Conservation (phyloP, 129 eudicot genomes). For the Deinandra increscens region DNA sequence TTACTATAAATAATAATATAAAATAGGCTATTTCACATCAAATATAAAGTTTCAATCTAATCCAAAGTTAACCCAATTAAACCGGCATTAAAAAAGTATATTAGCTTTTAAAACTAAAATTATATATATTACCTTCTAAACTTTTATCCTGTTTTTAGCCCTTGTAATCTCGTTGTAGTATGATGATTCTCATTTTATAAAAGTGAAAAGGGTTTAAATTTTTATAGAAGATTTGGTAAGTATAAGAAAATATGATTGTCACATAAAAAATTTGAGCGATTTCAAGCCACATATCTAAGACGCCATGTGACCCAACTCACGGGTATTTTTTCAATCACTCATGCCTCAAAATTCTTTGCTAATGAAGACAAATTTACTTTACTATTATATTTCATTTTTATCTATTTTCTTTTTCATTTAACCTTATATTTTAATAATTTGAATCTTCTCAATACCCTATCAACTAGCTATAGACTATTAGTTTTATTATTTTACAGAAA, state of each 20-base stretch:
- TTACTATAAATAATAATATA: too few species aligned
- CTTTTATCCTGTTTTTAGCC: too few species aligned
- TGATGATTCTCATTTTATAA: too few species aligned
- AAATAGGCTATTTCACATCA: too few species aligned
- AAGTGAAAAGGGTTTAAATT: too few species aligned
- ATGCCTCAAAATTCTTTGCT: slow-evolving; percentile 29
- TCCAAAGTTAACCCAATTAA: too few species aligned
- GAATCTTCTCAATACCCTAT: slow-evolving; percentile 24
- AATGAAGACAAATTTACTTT: slow-evolving; percentile 28
- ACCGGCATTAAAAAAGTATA: too few species aligned
- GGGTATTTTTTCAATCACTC: slow-evolving; percentile 33
- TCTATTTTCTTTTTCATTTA: not conserved
- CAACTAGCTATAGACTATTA: not conserved
- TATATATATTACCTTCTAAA: too few species aligned
- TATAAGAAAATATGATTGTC: not conserved
- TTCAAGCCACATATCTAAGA: slow-evolving; percentile 31
- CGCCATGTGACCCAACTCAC: slow-evolving; percentile 34
- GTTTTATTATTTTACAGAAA: not conserved
- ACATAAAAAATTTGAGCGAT: not conserved
- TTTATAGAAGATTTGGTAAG: too few species aligned
- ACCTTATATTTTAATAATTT: slow-evolving; percentile 18
- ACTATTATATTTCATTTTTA: not conserved
- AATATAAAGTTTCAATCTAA: too few species aligned
- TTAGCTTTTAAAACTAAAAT: too few species aligned
- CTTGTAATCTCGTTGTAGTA: too few species aligned